phyloP scores from a whole-genome alignment of 2,329 filamentous ascomycete species.

The Fusarium sp. region DNA sequence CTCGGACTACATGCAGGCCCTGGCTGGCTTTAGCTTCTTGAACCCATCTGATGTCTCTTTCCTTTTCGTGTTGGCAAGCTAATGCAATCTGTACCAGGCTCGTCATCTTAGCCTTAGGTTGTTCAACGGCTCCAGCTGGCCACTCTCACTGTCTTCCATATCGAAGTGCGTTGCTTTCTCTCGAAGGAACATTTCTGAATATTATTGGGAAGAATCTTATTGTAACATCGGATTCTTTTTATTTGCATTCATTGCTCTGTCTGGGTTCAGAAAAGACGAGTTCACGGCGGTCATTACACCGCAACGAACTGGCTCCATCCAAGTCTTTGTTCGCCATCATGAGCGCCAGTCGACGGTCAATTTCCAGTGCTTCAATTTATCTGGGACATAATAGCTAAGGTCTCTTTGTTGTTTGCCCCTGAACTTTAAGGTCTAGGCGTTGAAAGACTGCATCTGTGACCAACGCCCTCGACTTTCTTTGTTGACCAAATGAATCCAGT shows the following conservation, averaged over 20 bases:
- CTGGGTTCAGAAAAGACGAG: not conserved
- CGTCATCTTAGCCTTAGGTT: not conserved
- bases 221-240: no score
- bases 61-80: not conserved
- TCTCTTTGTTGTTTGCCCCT: slow-evolving; percentile 15
- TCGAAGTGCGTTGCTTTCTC: not conserved
- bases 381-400: not conserved
- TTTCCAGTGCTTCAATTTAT: not conserved
- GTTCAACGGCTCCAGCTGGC: not conserved
- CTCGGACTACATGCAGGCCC: not conserved
- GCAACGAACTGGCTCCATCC: not conserved
- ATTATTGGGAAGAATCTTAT: not conserved
- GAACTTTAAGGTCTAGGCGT: not conserved
- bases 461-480: not conserved
- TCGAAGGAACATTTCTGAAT: not conserved
- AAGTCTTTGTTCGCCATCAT: slow-evolving; percentile 21
- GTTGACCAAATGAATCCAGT: not conserved
- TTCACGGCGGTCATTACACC: not conserved
- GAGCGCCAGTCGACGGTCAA: no score
- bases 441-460: not conserved
- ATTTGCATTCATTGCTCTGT: not conserved
- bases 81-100: not conserved
- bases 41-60: not conserved
- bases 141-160: not conserved
- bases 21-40: not conserved